Conservation (phyloP, 2,329 filamentous ascomycete species). For the Nothophoma quercina region DNA sequence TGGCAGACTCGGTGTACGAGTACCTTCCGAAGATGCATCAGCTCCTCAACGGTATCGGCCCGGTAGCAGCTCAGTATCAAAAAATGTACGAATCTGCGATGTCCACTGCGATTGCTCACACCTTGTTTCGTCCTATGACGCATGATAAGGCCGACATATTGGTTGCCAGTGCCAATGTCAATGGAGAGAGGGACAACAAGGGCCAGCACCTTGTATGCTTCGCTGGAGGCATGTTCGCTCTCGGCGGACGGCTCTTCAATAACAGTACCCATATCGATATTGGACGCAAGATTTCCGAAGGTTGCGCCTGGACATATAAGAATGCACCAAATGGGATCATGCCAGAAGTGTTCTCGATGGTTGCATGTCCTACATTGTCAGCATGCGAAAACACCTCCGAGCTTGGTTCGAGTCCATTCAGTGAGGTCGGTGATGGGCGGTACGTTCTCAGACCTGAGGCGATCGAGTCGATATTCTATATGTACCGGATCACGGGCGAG, state of each 20-base stretch:
- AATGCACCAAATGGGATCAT: conserved; percentile 65
- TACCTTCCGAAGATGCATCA: conserved; percentile 57
- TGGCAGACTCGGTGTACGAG: conserved; percentile 47
- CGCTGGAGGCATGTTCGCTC: conserved; percentile 67
- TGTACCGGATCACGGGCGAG: conserved; percentile 67
- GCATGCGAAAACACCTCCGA: conserved; percentile 50
- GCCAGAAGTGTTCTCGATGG: conserved; percentile 62
- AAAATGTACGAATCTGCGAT: conserved; percentile 64
- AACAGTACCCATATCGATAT: conserved; percentile 61
- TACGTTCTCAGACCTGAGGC: conserved; percentile 63
- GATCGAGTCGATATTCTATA: conserved; percentile 66
- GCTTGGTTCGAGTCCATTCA: conserved; percentile 49
- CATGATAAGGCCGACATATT: conserved; percentile 56
- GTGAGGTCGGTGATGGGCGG: conserved; percentile 50
- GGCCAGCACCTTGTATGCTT: conserved; percentile 67
- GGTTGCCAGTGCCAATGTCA: conserved; percentile 52
- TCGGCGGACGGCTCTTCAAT: conserved; percentile 65
- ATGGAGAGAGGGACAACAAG: conserved; percentile 52
- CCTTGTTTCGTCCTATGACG: conserved; percentile 60
- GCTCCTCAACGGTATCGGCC: conserved; percentile 54
- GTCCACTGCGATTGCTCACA: conserved; percentile 53
- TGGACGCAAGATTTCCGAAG: conserved; percentile 64
- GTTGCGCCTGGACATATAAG: conserved; percentile 68
- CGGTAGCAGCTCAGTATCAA: conserved; percentile 57
- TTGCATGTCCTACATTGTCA: conserved; percentile 52